phyloP scores from a whole-genome alignment of 2,329 filamentous ascomycete species.

The Ophiostoma piceae region DNA sequence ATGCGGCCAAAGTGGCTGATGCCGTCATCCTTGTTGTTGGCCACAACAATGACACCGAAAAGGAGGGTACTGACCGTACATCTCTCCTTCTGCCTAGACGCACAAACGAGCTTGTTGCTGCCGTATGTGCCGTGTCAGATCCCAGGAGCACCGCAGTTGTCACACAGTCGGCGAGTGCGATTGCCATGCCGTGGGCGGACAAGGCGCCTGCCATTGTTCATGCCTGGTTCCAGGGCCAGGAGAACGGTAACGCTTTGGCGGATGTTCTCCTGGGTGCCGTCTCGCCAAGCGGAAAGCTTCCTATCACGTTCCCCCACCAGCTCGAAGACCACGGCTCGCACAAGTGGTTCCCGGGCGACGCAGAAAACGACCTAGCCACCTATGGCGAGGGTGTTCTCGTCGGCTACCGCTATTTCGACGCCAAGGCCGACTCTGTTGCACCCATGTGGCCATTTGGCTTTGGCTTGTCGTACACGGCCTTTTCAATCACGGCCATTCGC shows the following conservation, averaged over 20 bases:
- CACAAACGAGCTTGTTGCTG: conserved; percentile 37
- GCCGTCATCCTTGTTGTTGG: conserved; percentile 21
- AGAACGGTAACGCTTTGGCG: conserved; percentile 74
- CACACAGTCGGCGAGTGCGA: conserved; percentile 71
- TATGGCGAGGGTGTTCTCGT: conserved; percentile 71
- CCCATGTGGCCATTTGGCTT: conserved; percentile 30
- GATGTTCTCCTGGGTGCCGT: conserved; percentile 70
- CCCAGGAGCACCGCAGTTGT: conserved; percentile 49
- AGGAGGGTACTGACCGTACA: conserved; percentile 26
- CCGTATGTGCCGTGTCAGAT: conserved; percentile 42
- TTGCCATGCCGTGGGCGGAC: conserved; percentile 54
- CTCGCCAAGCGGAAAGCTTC: conserved; percentile 65
- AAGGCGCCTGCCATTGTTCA: conserved; percentile 53
- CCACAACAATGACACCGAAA: conserved; percentile 32
- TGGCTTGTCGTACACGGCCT: conserved; percentile 22
- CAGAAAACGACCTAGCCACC: conserved; percentile 51
- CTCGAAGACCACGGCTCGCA: conserved; percentile 64
- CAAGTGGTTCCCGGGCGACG: conserved; percentile 59
- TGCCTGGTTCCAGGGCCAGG: conserved; percentile 84
- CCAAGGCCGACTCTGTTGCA: conserved; percentile 33
- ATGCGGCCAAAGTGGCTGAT: conserved; percentile 42
- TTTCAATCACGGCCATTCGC: conserved; percentile 46
- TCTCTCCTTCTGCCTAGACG: conserved; percentile 23
- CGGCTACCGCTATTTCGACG: conserved; percentile 68
- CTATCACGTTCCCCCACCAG: conserved; percentile 58